Evolutionary conservation across 305 asterid genomes (phyloP).

Genomic region (Fraxinus angustifolia): DNA sequence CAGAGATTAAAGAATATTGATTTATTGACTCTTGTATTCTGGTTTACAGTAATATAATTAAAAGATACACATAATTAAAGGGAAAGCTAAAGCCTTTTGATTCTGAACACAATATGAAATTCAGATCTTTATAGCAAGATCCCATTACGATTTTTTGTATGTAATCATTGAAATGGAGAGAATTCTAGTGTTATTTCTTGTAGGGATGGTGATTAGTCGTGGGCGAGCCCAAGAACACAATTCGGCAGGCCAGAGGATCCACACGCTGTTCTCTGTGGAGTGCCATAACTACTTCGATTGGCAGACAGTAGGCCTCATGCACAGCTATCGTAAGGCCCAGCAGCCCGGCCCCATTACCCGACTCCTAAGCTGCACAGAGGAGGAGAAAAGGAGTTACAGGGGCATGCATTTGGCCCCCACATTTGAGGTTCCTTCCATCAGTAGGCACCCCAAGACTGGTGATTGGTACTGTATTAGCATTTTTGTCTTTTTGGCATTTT

Average conservation of each 20-base stretch:
- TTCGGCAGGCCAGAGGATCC: constrained; percentile 55
- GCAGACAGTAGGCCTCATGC: constrained; percentile 97
- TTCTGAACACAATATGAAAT: constrained; percentile 19
- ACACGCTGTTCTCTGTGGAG: constrained; percentile 90
- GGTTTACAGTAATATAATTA: background rate
- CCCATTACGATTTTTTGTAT: constrained; percentile 28
- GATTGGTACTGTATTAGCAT: constrained; percentile 56
- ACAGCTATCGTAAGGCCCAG: constrained; percentile 65
- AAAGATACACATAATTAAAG: constrained; percentile 1
- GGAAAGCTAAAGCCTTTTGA: constrained; percentile 22
- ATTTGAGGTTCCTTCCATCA: constrained; percentile 59
- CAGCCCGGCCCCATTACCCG: constrained; percentile 95
- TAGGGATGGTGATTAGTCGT: constrained; percentile 27
- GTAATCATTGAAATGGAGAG: constrained; percentile 32
- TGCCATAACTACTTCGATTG: constrained; percentile 96
- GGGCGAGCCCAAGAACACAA: constrained; percentile 25
- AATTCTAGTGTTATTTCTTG: constrained; percentile 22
- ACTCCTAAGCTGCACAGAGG: constrained; percentile 82
- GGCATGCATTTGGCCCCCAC: constrained; percentile 98
- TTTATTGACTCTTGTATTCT: background rate
- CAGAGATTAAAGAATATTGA: background rate
- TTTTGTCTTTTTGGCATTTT: background rate
- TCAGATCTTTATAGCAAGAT: constrained; percentile 31
- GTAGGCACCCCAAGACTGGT: constrained; percentile 73
- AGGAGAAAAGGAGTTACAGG: constrained; percentile 52